phyloP scores from a whole-genome alignment of 2,329 filamentous ascomycete species.

The Monosporascus ibericus region DNA sequence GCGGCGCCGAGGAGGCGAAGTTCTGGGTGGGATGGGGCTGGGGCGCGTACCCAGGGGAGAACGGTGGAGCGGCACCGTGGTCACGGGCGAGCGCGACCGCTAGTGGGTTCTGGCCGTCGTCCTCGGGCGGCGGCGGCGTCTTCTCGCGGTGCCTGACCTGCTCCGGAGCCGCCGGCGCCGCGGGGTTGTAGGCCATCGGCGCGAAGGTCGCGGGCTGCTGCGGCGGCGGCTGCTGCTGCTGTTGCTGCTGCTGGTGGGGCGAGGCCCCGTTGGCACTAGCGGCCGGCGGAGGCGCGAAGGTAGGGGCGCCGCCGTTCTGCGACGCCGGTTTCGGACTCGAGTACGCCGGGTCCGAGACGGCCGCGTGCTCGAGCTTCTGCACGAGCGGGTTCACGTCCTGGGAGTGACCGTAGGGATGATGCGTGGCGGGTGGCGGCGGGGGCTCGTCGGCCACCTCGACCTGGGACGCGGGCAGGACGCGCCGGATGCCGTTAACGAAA shows the following conservation, averaged over 20 bases:
- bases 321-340: slow-evolving; percentile 17
- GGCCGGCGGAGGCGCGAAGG: slow-evolving; percentile 36
- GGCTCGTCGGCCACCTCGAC: slow-evolving; percentile 63
- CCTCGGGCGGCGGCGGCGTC: slow-evolving; percentile 68
- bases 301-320: slow-evolving; percentile 16
- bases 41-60: slow-evolving; percentile 41
- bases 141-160: slow-evolving; percentile 68
- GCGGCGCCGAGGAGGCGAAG: slow-evolving; percentile 27
- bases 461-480: slow-evolving; percentile 55
- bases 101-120: slow-evolving; percentile 54
- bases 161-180: slow-evolving; percentile 69
- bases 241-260: slow-evolving; percentile 21
- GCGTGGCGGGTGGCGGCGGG: slow-evolving; percentile 33
- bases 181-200: slow-evolving; percentile 73
- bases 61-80: slow-evolving; percentile 43
- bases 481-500: slow-evolving; percentile 62
- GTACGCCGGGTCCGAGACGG: slow-evolving; percentile 55
- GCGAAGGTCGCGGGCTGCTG: slow-evolving; percentile 39
- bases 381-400: slow-evolving; percentile 61
- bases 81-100: slow-evolving; percentile 53
- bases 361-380: slow-evolving; percentile 65
- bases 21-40: neutral
- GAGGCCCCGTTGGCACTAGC: slow-evolving; percentile 26
- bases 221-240: neutral
- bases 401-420: slow-evolving; percentile 28